Conservation (phyloP, 306 rosid genomes). For the Cotoneaster glaucophyllus region DNA sequence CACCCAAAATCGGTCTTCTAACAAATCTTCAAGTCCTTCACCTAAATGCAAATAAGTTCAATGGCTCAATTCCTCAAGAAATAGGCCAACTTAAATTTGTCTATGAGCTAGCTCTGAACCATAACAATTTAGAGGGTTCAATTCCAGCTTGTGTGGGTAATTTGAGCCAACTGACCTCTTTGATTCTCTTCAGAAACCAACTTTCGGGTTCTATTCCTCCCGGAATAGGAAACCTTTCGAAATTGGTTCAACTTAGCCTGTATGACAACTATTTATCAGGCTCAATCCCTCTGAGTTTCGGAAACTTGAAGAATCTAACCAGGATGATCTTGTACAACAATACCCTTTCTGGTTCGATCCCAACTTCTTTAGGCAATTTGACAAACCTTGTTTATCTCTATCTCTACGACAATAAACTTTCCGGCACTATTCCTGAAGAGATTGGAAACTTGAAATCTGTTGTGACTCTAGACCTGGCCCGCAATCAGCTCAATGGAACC, state of each 20-base stretch:
- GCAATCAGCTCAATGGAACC: not conserved
- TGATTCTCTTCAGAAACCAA: not conserved
- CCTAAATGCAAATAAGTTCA: not conserved
- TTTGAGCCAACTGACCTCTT: not conserved
- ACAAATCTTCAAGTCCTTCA: not conserved
- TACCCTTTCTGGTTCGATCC: slow-evolving; percentile 1
- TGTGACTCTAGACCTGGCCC: not conserved
- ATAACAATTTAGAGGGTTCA: not conserved
- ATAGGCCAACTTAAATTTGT: slow-evolving; percentile 14
- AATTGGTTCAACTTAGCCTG: not conserved
- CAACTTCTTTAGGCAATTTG: not conserved
- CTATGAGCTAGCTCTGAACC: not conserved
- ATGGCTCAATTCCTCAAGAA: not conserved
- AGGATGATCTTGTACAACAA: not conserved
- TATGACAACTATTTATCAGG: not conserved
- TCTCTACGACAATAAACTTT: not conserved
- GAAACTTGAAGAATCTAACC: not conserved
- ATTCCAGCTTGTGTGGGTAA: not conserved
- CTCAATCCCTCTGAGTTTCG: not conserved
- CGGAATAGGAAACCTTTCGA: slow-evolving; percentile 11
- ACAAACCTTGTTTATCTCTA: not conserved
- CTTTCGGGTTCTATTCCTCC: not conserved
- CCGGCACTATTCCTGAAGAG: not conserved
- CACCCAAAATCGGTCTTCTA: slow-evolving; percentile 5
- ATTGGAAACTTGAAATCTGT: not conserved